Conservation (phyloP, 2,329 filamentous ascomycete genomes). For the Exophiala mesophila region DNA sequence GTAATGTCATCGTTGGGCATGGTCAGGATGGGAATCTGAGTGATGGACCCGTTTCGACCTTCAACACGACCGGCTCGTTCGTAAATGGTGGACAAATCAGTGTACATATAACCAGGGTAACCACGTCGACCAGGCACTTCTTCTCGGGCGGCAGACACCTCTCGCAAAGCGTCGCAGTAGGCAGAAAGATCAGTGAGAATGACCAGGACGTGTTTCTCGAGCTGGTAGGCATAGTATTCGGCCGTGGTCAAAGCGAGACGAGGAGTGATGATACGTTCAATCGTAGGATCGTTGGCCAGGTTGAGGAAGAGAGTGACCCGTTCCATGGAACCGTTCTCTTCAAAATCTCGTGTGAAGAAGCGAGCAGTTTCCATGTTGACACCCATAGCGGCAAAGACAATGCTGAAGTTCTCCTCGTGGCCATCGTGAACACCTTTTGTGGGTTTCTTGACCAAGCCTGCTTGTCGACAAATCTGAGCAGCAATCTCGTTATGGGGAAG, state of each 20-base stretch:
- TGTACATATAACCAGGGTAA: slow-evolving; percentile 99
- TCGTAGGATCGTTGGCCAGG: slow-evolving; percentile 97
- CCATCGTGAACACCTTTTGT: slow-evolving; percentile 95
- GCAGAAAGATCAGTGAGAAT: slow-evolving; percentile 97
- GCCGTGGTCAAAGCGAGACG: slow-evolving; percentile 96
- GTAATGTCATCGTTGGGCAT: slow-evolving; percentile 99
- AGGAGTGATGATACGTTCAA: slow-evolving; percentile 99
- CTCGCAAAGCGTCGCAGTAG: slow-evolving; percentile 97
- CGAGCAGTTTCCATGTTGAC: slow-evolving; percentile 98
- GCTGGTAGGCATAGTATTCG: slow-evolving; percentile 99
- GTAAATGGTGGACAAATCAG: slow-evolving; percentile 99
- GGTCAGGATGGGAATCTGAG: slow-evolving; percentile 96
- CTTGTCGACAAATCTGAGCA: slow-evolving; percentile 96
- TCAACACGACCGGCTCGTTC: slow-evolving; percentile 96
- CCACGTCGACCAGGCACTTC: slow-evolving; percentile 98
- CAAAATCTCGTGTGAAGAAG: slow-evolving; percentile 98
- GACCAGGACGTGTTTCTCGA: slow-evolving; percentile 98
- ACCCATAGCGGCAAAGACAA: slow-evolving; percentile 99
- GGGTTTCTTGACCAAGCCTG: slow-evolving; percentile 82
- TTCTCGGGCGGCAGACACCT: slow-evolving; percentile 95
- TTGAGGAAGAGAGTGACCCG: slow-evolving; percentile 97
- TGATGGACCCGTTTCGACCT: slow-evolving; percentile 96
- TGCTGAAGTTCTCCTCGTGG: slow-evolving; percentile 99
- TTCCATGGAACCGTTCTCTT: slow-evolving; percentile 98
- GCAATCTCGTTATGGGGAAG: slow-evolving; percentile 99